These are phyloP conservation scores for Lenwebbia sp. DNA, from an alignment of 345 rosid genomes.

Conservation along the genomic window DNA sequence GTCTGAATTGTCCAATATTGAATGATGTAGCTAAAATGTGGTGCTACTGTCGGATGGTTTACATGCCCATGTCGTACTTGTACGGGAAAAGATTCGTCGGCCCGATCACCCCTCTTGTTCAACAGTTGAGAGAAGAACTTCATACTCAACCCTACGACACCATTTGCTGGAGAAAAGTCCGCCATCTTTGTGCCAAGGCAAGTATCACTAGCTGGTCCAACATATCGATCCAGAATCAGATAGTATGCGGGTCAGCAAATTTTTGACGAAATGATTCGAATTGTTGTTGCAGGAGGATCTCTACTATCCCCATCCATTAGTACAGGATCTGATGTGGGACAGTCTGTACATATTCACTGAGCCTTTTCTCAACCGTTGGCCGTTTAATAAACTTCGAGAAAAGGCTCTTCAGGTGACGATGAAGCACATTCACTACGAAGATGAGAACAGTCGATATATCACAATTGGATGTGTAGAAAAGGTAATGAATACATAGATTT, in stretches of 20 bases:
- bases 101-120: conserved; percentile 22
- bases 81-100: conserved; percentile 27
- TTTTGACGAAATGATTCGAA: not conserved
- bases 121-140: conserved; percentile 17
- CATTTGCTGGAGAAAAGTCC: conserved; percentile 12
- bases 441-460: conserved; percentile 27
- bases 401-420: conserved; percentile 22
- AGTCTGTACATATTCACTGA: conserved; percentile 17
- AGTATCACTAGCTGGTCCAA: not conserved
- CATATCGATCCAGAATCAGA: not conserved
- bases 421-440: conserved; percentile 31
- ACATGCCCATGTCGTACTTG: conserved; percentile 27
- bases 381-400: conserved; percentile 20
- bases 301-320: conserved; percentile 26
- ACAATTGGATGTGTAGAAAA: conserved; percentile 35
- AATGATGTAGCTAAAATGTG: conserved; percentile 23
- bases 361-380: conserved; percentile 36
- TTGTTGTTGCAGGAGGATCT: conserved; percentile 23
- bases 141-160: conserved; percentile 12
- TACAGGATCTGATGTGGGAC: conserved; percentile 34
- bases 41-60: conserved; percentile 26
- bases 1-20: not conserved
- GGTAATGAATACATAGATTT: not conserved
- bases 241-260: not conserved
- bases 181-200: conserved; percentile 15